Evolutionary conservation across 2,329 filamentous ascomycete species (phyloP), one percentile per base, ranked within the genome.

Genomic region (Fusarium sp.): DNA sequence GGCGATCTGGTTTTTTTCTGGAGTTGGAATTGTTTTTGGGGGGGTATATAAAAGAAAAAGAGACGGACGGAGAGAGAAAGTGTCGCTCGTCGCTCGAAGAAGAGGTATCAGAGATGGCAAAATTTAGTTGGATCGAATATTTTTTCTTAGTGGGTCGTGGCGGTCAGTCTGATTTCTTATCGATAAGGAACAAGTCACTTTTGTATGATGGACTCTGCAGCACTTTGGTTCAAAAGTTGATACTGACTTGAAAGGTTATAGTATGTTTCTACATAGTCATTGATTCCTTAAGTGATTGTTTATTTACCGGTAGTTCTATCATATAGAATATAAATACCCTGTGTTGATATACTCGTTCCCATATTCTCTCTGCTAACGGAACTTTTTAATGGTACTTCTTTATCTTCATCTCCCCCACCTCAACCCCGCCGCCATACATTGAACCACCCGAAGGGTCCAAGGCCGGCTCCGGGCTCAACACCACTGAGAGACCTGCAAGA

Each of bases 131-230:
- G 74, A 78, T 38, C 79, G 79, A 79, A 81, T 76, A 80, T 79
- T 76, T 80, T 81, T 81, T 81, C 80, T 80, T 78, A 64, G 60
- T 66, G 68, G 66, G 66, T 76, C 76, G 73, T 77, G 71, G 63
- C 69, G 68, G 67, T 67, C 61, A 61, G 50, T 47, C 42, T 63
- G 60, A 54, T 67, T 54, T 44, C 42, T 63, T 71, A 67, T 71
- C 67, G 67, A 71, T 71, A 71, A 71, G 61, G 33, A 18, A 33
- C 35, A 44, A 73, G 74, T 76, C 65, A 65, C 73, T 73, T 69
- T 64, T 69, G 59, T 59, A 65, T 59, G 67, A 69, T 38, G 59
- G 38, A 35, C 57, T n/a, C n/a, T n/a, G n/a, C n/a, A n/a, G n/a
- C n/a, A n/a, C n/a, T n/a, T n/a, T n/a, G n/a, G n/a, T n/a, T n/a